These are phyloP conservation scores for Hypoxylon sp. DNA, from an alignment of 2,329 filamentous ascomycete genomes.

Conservation along the genomic window DNA sequence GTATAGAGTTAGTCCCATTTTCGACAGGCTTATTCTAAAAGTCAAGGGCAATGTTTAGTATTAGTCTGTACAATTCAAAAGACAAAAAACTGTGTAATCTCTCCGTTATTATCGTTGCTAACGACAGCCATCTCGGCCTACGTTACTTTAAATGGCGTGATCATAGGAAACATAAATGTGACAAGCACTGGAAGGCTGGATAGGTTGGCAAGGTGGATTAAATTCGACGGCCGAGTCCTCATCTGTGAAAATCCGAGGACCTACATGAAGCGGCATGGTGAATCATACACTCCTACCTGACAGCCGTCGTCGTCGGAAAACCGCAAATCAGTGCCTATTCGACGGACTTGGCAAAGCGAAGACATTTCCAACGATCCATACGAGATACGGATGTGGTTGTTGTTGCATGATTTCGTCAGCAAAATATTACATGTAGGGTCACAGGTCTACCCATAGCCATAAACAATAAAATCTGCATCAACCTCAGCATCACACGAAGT, in stretches of 20 bases:
- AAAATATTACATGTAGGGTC: background rate
- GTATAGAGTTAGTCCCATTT: background rate
- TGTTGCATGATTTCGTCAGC: too few species aligned
- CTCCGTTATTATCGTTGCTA: background rate
- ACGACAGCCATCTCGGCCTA: background rate
- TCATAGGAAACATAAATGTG: constrained; percentile 10
- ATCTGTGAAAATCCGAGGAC: constrained; percentile 1
- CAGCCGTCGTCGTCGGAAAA: constrained; percentile 9
- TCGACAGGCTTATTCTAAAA: constrained; percentile 2
- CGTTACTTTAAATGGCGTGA: background rate
- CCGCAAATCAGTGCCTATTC: constrained; percentile 14
- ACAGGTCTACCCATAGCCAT: constrained; percentile 27
- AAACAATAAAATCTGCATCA: constrained; percentile 46
- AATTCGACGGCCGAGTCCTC: background rate
- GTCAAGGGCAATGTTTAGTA: constrained; percentile 5
- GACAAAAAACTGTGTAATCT: background rate
- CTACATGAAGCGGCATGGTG: background rate
- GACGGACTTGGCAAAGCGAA: background rate
- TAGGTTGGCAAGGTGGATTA: constrained; percentile 5
- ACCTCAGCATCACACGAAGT: constrained; percentile 32
- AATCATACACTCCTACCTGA: constrained; percentile 2
- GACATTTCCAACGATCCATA: constrained; percentile 2
- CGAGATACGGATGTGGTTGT: background rate
- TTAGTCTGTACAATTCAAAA: background rate
- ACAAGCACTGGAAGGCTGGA: background rate